A percentile compares a stretch with the other conserved stretches of the same genome.
Conservation (phyloP, 1,284 basidiomycete species). For the Spongispora temasekensis region DNA sequence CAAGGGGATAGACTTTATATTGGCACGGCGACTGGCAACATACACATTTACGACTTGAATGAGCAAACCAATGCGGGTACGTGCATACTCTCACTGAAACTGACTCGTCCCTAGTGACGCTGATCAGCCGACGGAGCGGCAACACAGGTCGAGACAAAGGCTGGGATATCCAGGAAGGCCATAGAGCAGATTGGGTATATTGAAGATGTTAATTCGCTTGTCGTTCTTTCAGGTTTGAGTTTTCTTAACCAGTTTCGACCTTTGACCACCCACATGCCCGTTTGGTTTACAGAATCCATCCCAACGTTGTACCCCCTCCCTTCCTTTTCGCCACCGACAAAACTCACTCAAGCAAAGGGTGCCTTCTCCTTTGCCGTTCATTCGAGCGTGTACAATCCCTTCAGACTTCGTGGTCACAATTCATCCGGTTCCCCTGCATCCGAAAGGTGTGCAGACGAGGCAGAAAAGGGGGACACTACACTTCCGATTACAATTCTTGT, state of each 20-base stretch:
- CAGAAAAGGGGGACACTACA: constrained; percentile 32
- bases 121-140: constrained; percentile 38
- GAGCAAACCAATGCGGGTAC: constrained; percentile 40
- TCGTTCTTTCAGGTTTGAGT: constrained; percentile 73
- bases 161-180: constrained; percentile 60
- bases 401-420: constrained; percentile 12
- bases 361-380: constrained; percentile 82
- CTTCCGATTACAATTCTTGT: constrained; percentile 66
- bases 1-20: constrained; percentile 77
- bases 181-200: constrained; percentile 89
- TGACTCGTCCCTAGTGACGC: constrained; percentile 2
- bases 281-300: constrained; percentile 49
- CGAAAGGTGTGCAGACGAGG: constrained; percentile 30
- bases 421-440: background rate
- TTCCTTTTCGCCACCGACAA: constrained; percentile 65
- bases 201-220: constrained; percentile 79
- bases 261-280: background rate
- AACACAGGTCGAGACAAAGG: constrained; percentile 67
- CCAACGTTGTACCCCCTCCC: constrained; percentile 69
- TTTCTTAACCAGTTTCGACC: constrained; percentile 15
- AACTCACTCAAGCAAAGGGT: constrained; percentile 71
- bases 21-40: constrained; percentile 69
- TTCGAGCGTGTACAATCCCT: constrained; percentile 52
- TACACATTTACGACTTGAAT: constrained; percentile 66
- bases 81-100: constrained; percentile 5